Conservation (phyloP, 2,329 filamentous ascomycete species). For the Cladosporium sp. region DNA sequence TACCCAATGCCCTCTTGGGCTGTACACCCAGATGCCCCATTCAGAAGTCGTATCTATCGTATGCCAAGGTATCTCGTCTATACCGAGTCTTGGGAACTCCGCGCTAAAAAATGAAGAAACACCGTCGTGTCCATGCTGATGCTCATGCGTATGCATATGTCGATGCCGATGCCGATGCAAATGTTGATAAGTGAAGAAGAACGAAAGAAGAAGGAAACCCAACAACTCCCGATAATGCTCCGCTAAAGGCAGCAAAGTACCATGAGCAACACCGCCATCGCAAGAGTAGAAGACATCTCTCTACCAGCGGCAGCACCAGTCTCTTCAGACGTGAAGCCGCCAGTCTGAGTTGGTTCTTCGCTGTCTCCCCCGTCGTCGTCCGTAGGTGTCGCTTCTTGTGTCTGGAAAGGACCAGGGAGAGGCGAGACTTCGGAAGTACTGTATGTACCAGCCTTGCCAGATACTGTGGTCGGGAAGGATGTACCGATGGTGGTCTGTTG, state of each 20-base stretch:
- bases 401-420: conserved; percentile 17
- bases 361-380: background rate
- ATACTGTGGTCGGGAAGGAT: conserved; percentile 15
- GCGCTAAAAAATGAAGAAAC: background rate
- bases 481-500: conserved; percentile 15
- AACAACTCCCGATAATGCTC: background rate
- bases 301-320: background rate
- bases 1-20: background rate
- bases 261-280: conserved; percentile 3
- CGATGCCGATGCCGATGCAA: background rate
- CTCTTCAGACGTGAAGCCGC: conserved; percentile 7
- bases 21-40: background rate
- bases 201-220: background rate
- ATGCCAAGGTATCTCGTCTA: background rate
- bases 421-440: conserved; percentile 7
- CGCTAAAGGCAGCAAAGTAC: conserved; percentile 5
- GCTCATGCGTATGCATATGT: background rate
- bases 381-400: background rate
- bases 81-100: background rate
- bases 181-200: background rate
- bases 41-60: conserved; percentile 7
- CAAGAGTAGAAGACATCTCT: conserved; percentile 8
- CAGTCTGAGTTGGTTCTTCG: conserved; percentile 1
- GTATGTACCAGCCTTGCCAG: conserved; percentile 4
- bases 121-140: background rate